Base-by-base conservation (phyloP, 495 filamentous ascomycete genomes). In the Neurospora sp. region DNA sequence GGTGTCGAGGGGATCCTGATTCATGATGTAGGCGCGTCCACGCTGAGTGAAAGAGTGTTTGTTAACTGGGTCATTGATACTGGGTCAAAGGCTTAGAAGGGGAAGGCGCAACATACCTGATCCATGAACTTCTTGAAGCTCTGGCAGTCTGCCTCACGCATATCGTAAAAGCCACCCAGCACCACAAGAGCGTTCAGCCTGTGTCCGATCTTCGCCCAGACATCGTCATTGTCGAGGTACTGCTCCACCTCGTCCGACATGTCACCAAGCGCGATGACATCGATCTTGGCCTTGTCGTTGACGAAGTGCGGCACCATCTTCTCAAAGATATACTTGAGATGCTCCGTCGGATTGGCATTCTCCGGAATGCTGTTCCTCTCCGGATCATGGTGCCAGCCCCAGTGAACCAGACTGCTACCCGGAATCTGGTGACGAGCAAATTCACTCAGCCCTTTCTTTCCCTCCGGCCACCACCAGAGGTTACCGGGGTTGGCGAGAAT, bases 401-500 rank as follows among this genome's bases (percentile, higher is more conserved):
- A 6, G n/a, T 85, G 82, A n/a, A 89, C 88, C 17, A 85, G 87
- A 43, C 85, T 88, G 39, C 82, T 81, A 73, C 88, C 86, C 5
- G 91, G 89, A 11, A 89, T 76, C 1, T 79, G 78, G 39, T 82
- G 76, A 83, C 90, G 91, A 1, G 84, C 87, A 2, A 66, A 66
- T 3, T 83, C 78, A 7, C 86, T 90, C 38, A 96, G 82, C 0
- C 90, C 85, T 17, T 82, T 82, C 69, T 84, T 79, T 0, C 84
- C 84, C 62, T 84, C 84, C 39, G 89, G 87, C 79, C 89, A 88
- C 91, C 91, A 96, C 73, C 88, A 76, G 19, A 92, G 77, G 79
- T 94, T 88, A 7, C 92, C 92, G 2, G 88, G 80, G 78, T 96
- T 97, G 17, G 91, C 89, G 62, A 95, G 84, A 8, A 96, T 81